Base-by-base conservation (phyloP, 345 rosid genomes). In the Erysimum cheiranthoides region DNA sequence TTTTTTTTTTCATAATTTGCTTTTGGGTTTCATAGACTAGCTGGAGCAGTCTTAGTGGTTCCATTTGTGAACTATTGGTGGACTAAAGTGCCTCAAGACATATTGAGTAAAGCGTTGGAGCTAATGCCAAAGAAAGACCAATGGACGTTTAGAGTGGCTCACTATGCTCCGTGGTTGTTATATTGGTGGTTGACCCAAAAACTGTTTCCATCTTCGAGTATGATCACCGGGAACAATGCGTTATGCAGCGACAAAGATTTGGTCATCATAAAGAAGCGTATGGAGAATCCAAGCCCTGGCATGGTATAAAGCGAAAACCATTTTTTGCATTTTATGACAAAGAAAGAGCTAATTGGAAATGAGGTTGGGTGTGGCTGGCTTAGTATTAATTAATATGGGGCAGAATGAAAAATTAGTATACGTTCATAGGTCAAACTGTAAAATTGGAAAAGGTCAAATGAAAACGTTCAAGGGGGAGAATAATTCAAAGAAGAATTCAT, bases 121-220 rank as follows among this genome's bases (percentile, higher is more conserved):
- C 80, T 34, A 80, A 66, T 87, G 61, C 86, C 69, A 31, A 39
- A 17, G 8, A 51, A 70, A 1, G 87, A 91, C 70, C 88, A 80
- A 32, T 82, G 92, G 95, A 68, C 90, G 9, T 90, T 85, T 75
- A 73, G 78, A 18, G 79, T 94, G 17, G 96, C 95, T 35, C 86
- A 85, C 79, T 78, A 84, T 30, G 68, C 82, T 38, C 98, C 96
- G 8, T 92, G 96, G 93, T 40, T 94, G 28, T 77, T 92, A 59
- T 68, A 90, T 84, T 89, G 95, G 95, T 94, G 96, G 96, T 82
- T 94, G 88, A 80, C 86, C 25, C 96, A 92, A 73, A 94, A 94
- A 72, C 80, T 84, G 87, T 90, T 91, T 76, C 76, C 93, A 30
- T 71, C 93, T 1, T 76, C 85, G 51, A 86, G 88, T 68, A 60